A percentile compares a stretch with the other conserved stretches of the same genome.
These are phyloP conservation scores for Colletotrichum lindemuthianum DNA, from an alignment of 2,329 filamentous ascomycete species.

Conservation along the genomic window DNA sequence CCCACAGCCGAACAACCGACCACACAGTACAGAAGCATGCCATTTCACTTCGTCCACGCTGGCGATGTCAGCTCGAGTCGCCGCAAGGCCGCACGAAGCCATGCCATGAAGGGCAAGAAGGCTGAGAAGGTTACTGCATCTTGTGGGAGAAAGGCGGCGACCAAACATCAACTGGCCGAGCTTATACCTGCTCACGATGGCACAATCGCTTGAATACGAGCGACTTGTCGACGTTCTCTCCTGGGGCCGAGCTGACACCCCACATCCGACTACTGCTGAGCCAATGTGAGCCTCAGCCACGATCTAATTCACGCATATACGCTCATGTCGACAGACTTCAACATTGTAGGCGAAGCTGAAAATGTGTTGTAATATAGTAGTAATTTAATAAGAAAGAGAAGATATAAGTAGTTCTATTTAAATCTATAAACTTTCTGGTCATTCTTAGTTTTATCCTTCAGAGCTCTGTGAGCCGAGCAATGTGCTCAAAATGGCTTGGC, in stretches of 20 bases:
- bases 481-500: neutral
- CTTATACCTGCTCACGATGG: neutral
- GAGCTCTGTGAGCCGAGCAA: constrained; percentile 3
- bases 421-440: no score
- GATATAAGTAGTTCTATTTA: no score
- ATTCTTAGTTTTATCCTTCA: neutral
- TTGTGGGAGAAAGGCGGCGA: neutral
- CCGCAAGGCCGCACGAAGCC: neutral
- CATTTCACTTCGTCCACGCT: constrained; percentile 3
- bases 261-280: neutral
- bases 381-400: no score
- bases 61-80: neutral
- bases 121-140: neutral
- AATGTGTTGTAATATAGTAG: no score
- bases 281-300: neutral
- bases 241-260: neutral
- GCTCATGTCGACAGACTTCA: neutral
- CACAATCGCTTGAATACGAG: neutral
- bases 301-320: neutral
- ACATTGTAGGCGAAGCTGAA: neutral
- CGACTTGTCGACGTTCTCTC: neutral
- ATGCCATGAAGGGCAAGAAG: constrained; percentile 12
- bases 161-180: no score
- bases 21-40: neutral
- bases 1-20: no score